Evolutionary conservation across 73 alveolate species (phyloP).

Genomic region (Stentor roeselii): DNA sequence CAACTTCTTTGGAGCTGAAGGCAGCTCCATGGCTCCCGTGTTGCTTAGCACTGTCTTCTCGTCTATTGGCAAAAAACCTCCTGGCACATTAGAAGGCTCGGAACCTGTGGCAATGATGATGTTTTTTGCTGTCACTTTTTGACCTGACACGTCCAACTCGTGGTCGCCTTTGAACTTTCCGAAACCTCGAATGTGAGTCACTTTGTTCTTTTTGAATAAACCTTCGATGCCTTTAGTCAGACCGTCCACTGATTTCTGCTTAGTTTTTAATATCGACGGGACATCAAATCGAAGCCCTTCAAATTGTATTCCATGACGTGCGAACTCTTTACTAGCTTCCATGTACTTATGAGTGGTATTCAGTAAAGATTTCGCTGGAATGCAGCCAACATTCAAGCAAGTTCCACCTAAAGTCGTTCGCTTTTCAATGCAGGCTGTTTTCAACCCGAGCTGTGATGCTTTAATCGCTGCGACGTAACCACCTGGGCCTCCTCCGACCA

Average conservation of each 20-base stretch:
- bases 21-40: constrained; percentile 81
- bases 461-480: constrained; percentile 95
- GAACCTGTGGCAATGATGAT: constrained; percentile 88
- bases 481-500: constrained; percentile 92
- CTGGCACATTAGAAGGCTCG: constrained; percentile 91
- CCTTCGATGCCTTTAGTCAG: constrained; percentile 87
- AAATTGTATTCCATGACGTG: constrained; percentile 66
- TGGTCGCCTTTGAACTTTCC: constrained; percentile 61
- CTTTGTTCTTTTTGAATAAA: constrained; percentile 83
- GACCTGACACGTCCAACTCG: constrained; percentile 64
- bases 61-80: constrained; percentile 35
- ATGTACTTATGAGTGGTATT: constrained; percentile 76
- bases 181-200: constrained; percentile 76
- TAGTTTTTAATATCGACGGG: constrained; percentile 53
- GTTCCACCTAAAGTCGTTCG: constrained; percentile 97
- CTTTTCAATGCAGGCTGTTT: constrained; percentile 94
- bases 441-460: constrained; percentile 93
- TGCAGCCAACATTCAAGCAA: constrained; percentile 94
- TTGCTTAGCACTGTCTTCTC: constrained; percentile 59
- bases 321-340: constrained; percentile 59
- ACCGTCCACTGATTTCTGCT: constrained; percentile 80
- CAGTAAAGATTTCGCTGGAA: constrained; percentile 89
- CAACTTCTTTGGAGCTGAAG: constrained; percentile 86
- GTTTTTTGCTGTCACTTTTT: constrained; percentile 68
- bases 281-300: constrained; percentile 57